phyloP scores from a whole-genome alignment of 192 early-diverging fungal genomes.

The Nowakowskiella sp. region DNA sequence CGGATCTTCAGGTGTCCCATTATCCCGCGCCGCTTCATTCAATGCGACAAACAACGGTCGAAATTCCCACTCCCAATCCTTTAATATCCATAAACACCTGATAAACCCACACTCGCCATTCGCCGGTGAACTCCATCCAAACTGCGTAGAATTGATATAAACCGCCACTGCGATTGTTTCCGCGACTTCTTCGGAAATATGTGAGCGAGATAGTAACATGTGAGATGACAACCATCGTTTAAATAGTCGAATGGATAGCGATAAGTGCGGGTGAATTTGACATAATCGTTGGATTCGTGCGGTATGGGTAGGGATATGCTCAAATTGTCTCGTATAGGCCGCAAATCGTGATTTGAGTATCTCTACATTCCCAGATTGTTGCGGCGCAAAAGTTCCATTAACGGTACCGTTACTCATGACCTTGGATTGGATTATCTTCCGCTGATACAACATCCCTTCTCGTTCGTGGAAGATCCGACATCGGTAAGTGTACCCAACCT shows the following conservation, averaged over 20 bases:
- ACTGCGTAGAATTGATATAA: constrained; percentile 50
- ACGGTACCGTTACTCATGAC: not conserved
- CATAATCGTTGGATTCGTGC: constrained; percentile 66
- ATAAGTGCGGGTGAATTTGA: constrained; percentile 63
- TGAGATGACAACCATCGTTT: constrained; percentile 90
- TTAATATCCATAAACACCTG: constrained; percentile 64
- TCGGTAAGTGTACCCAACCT: constrained; percentile 70
- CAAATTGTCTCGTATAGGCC: constrained; percentile 35
- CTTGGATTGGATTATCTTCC: constrained; percentile 26
- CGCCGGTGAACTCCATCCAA: constrained; percentile 31
- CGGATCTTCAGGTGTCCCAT: constrained; percentile 13
- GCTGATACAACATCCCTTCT: constrained; percentile 57
- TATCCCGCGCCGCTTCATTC: constrained; percentile 46
- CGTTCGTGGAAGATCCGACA: constrained; percentile 64
- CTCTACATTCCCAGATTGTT: constrained; percentile 32
- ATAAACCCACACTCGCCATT: constrained; percentile 63
- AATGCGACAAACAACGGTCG: constrained; percentile 76
- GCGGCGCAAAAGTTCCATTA: not conserved
- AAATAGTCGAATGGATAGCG: constrained; percentile 70
- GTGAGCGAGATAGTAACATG: constrained; percentile 47
- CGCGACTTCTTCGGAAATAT: constrained; percentile 65
- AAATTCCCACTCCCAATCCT: constrained; percentile 65
- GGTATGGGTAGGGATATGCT: constrained; percentile 45
- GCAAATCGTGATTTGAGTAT: not conserved
- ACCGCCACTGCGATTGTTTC: constrained; percentile 68